These are phyloP conservation scores for Chaetomidium leptoderma DNA, from an alignment of 495 filamentous ascomycete genomes.

Conservation along the genomic window DNA sequence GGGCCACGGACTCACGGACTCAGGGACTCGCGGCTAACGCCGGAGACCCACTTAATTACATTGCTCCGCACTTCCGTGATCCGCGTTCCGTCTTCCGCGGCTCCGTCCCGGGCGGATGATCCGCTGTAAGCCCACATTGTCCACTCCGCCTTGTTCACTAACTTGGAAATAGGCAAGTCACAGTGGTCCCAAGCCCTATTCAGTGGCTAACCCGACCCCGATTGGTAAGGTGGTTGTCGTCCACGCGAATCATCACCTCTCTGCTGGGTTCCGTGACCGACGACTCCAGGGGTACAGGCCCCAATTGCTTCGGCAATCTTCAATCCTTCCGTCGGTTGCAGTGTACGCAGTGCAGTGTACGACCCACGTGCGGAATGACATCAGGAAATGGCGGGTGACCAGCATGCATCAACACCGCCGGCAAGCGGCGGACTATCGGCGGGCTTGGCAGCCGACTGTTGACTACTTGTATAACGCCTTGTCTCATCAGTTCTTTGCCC, in stretches of 20 bases:
- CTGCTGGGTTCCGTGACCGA: neutral
- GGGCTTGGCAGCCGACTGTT: neutral
- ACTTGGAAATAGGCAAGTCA: neutral
- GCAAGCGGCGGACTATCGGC: neutral
- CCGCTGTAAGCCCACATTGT: neutral
- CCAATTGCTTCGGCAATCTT: neutral
- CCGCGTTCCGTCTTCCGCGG: conserved; percentile 25
- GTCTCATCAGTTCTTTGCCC: neutral
- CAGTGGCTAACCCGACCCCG: neutral
- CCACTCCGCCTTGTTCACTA: neutral
- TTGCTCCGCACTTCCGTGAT: conserved; percentile 18
- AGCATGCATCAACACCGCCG: neutral
- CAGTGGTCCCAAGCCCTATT: neutral
- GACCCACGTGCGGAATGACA: conserved; percentile 6
- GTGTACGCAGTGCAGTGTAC: too few species aligned
- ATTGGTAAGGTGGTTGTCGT: neutral
- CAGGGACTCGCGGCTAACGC: too few species aligned
- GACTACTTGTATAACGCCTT: neutral
- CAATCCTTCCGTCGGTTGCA: neutral
- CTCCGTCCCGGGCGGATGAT: conserved; percentile 14
- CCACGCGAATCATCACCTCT: neutral
- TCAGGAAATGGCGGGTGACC: conserved; percentile 3
- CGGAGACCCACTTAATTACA: conserved; percentile 12
- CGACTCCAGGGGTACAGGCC: neutral
- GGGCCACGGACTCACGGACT: too few species aligned